Conservation (phyloP, 352 stramenopile species). For the Globisporangium barbulae region DNA sequence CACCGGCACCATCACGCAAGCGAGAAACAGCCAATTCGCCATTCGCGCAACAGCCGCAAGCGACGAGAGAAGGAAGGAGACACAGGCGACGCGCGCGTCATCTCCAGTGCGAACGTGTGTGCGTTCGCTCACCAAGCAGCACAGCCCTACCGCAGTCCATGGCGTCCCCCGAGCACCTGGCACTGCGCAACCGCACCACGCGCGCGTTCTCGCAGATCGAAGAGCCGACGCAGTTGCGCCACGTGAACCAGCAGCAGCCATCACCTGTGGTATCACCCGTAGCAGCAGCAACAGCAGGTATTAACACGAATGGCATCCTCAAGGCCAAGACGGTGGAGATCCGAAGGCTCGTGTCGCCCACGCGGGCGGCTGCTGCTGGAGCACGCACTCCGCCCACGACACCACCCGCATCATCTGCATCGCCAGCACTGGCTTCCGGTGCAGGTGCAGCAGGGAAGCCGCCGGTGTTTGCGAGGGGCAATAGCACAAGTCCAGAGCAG, state of each 20-base stretch:
- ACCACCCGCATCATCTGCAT: slow-evolving; percentile 19
- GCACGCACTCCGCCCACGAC: slow-evolving; percentile 12
- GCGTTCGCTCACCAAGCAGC: neutral
- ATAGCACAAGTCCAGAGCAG: slow-evolving; percentile 4
- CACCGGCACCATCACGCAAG: no score
- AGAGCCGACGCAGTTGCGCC: slow-evolving; percentile 34
- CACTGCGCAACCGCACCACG: slow-evolving; percentile 25
- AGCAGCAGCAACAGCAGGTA: neutral
- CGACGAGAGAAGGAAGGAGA: neutral
- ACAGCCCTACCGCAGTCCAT: neutral
- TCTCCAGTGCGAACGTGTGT: neutral
- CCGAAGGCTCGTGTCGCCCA: slow-evolving; percentile 47
- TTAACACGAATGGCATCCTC: slow-evolving; percentile 6
- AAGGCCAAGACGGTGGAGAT: slow-evolving; percentile 58
- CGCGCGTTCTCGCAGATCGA: slow-evolving; percentile 74
- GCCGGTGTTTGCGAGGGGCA: neutral
- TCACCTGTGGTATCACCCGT: slow-evolving; percentile 17
- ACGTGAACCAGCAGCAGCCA: slow-evolving; percentile 19
- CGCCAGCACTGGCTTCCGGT: neutral
- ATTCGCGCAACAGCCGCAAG: neutral
- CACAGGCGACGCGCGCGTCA: neutral
- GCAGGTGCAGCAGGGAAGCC: slow-evolving; percentile 2
- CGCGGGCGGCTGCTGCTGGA: slow-evolving; percentile 19
- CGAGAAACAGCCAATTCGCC: no score
- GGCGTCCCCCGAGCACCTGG: neutral